These are phyloP conservation scores for Coniophora puteana DNA, from an alignment of 1,284 basidiomycete genomes.

Conservation along the genomic window DNA sequence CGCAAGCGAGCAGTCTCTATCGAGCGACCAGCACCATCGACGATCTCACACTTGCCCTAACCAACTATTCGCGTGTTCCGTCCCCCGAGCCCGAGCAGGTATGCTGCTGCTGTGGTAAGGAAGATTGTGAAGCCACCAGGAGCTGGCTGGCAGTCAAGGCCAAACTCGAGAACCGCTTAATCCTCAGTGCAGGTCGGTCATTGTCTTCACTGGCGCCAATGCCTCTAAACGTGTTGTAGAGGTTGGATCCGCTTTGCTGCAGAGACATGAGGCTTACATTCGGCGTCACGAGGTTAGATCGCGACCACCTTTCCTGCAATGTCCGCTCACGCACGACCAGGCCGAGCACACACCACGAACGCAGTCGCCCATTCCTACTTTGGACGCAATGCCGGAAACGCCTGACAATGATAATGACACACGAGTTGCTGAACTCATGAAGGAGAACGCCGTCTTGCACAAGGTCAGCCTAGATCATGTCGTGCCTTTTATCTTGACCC, in stretches of 20 bases:
- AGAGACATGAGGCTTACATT: slow-evolving; percentile 84
- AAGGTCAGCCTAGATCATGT: slow-evolving; percentile 43
- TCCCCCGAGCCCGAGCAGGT: slow-evolving; percentile 58
- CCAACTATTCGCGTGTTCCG: slow-evolving; percentile 64
- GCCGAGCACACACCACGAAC: slow-evolving; percentile 10
- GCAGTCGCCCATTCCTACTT: too few species aligned
- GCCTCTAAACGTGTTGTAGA: slow-evolving; percentile 43
- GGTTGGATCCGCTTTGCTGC: slow-evolving; percentile 87
- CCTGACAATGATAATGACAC: slow-evolving; percentile 21
- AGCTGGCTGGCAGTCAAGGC: slow-evolving; percentile 66
- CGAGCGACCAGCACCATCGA: slow-evolving; percentile 68
- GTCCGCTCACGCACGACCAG: slow-evolving; percentile 17
- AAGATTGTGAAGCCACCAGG: slow-evolving; percentile 59
- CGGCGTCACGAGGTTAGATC: slow-evolving; percentile 59
- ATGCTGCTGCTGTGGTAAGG: slow-evolving; percentile 56
- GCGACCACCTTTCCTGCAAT: slow-evolving; percentile 4
- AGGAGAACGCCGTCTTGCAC: slow-evolving; percentile 62
- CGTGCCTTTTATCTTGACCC: slow-evolving; percentile 8
- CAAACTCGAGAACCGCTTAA: slow-evolving; percentile 70
- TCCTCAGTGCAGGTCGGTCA: slow-evolving; percentile 77
- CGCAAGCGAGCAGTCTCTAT: slow-evolving; percentile 52
- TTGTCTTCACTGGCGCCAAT: neutral
- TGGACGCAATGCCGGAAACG: slow-evolving; percentile 12
- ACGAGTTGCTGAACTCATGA: slow-evolving; percentile 41
- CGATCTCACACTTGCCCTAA: slow-evolving; percentile 68